Base-by-base conservation (phyloP, 768 basidiomycete genomes). In the Terana coerulea region DNA sequence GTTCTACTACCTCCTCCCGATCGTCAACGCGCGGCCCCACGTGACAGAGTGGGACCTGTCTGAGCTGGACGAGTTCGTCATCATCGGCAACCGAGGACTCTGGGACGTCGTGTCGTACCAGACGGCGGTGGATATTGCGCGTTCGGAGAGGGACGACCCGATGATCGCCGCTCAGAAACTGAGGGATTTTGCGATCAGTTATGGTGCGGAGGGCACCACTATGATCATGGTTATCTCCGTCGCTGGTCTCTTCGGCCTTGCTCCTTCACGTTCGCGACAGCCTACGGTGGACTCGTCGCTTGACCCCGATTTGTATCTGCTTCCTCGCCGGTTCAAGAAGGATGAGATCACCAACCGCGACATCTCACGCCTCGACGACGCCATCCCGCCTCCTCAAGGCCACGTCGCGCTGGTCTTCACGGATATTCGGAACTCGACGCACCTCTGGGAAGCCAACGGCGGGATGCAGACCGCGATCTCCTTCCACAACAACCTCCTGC, bases 221-320 rank as follows among this genome's bases (percentile, higher is more conserved):
- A 98, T 98, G 94, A 94, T 98, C 70, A 98, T 98, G 95, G 93
- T 98, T 30, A 81, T 98, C 59, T 81, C 81, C 44, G 74, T 97
- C 19, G 81, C 79, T 8, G 92, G 91, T 62, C 72, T 95, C 29
- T 90, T 94, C 72, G 70, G 70, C 37, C 68, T 65, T 60, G 57
- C 59, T 33, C 40, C 57, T 44, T 50, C 65, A n/a, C 72, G 79
- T 24, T 69, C 72, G 1, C 73, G 76, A 31, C 78, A 78, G 37
- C 72, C 54, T 44, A 69, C 73, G n/a, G 59, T 73, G 34, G 79
- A 81, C 35, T 64, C 71, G 14, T 66, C 76, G 15, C 66, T 74
- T 33, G 79, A 80, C 52, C 65, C 62, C 37, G 69, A 71, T 57
- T 64, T 56, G 17, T 68, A 68, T 36, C 56, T 59, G 28, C 49